Evolutionary conservation across 23 red algal species (phyloP).

Genomic region (Gracilaria caudata): DNA sequence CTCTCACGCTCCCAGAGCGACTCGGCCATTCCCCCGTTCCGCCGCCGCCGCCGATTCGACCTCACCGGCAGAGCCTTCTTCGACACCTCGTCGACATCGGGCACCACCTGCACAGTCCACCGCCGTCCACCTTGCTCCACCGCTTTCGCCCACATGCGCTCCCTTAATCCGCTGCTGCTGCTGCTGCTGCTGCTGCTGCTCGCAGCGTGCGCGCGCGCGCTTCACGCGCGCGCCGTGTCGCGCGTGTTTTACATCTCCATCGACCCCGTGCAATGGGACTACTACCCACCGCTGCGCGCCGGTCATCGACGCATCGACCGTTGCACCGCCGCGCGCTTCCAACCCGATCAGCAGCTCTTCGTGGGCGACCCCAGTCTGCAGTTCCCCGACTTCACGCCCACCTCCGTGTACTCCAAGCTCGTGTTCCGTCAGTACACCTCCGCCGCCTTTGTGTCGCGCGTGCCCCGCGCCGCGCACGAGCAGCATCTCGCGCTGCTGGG

Average conservation of each 20-base stretch:
- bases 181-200: not conserved
- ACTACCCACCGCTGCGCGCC: conserved; percentile 5
- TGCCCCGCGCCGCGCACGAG: not conserved
- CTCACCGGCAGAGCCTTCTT: too few relatives aligned
- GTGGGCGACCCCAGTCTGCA: not conserved
- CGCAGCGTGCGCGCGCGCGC: not conserved
- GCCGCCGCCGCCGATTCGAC: too few relatives aligned
- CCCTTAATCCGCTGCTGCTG: not conserved
- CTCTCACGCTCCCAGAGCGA: too few relatives aligned
- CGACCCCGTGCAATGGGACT: conserved; percentile 19
- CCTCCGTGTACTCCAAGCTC: conserved; percentile 36
- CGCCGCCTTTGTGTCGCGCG: conserved; percentile 15
- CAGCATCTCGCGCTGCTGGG: conserved; percentile 39
- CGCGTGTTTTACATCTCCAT: conserved; percentile 27
- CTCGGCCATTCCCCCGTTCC: too few relatives aligned
- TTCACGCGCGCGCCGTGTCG: not conserved
- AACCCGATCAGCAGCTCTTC: conserved; percentile 4
- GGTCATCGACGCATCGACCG: not conserved
- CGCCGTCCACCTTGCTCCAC: too few relatives aligned
- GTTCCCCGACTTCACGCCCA: conserved; percentile 1
- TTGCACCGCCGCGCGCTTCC: conserved; percentile 24
- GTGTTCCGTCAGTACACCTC: conserved; percentile 26
- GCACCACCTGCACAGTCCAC: too few relatives aligned
- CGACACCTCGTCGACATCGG: too few relatives aligned
- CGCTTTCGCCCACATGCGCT: too few relatives aligned